phyloP scores from a whole-genome alignment of 306 rosid genomes.

The Sicyos baderoa region DNA sequence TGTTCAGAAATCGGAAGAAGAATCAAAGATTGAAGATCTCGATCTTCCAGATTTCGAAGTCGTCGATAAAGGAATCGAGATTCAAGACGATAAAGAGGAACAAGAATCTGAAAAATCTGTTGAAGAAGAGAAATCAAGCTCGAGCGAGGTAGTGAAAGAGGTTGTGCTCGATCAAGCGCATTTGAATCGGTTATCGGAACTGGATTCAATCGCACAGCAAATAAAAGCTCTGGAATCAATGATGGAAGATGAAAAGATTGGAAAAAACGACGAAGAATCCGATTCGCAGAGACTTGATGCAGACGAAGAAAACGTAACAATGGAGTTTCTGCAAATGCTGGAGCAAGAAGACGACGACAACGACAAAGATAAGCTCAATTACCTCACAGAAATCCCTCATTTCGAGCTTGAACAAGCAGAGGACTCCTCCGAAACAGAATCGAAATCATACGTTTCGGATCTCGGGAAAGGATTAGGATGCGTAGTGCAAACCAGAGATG shows the following conservation, averaged over 20 bases:
- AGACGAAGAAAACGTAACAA: conserved; percentile 80
- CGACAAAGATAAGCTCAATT: conserved; percentile 22
- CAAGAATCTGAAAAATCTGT: conserved; percentile 38
- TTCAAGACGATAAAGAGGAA: conserved; percentile 48
- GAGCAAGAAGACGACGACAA: conserved; percentile 51
- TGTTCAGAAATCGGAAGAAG: conserved; percentile 30
- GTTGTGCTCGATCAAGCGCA: conserved; percentile 54
- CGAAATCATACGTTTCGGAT: conserved; percentile 66
- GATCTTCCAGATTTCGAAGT: conserved; percentile 88
- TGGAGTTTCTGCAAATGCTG: conserved; percentile 85
- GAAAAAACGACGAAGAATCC: conserved; percentile 38
- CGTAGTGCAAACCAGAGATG: conserved; percentile 72
- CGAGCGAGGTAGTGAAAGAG: conserved; percentile 77
- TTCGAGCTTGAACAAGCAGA: conserved; percentile 38
- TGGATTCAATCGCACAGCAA: conserved; percentile 87
- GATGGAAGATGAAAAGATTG: conserved; percentile 47
- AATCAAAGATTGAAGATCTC: conserved; percentile 50
- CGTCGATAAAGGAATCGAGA: conserved; percentile 82
- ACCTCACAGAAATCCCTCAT: conserved; percentile 40
- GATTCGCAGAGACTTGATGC: conserved; percentile 56
- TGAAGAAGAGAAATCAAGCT: conserved; percentile 36
- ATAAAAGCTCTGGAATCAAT: conserved; percentile 84
- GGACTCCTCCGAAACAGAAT: conserved; percentile 34
- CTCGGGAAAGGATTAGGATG: conserved; percentile 87
- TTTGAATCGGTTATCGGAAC: conserved; percentile 49